Conservation (phyloP, 2,329 filamentous ascomycete species). For the Aspergillus pseudoglaucus region DNA sequence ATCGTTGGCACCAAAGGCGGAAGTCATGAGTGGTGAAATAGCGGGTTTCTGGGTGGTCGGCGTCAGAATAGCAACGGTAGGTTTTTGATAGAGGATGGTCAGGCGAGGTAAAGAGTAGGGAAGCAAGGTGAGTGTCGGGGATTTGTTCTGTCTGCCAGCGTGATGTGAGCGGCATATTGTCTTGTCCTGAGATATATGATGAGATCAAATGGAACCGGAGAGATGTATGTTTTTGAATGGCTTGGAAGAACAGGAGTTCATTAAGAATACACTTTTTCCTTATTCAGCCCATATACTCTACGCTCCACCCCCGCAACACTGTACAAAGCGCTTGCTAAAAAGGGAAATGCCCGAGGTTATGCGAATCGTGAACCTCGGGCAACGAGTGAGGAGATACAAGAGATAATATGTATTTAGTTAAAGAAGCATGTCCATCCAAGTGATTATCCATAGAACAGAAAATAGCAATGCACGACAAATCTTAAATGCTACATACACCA, state of each 20-base stretch:
- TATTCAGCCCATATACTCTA: neutral
- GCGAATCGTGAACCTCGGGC: neutral
- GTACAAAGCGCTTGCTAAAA: neutral
- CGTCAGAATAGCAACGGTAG: slow-evolving; percentile 53
- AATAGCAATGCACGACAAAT: slow-evolving; percentile 5
- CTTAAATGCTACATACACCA: slow-evolving; percentile 10
- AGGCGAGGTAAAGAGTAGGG: slow-evolving; percentile 47
- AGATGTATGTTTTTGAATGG: neutral
- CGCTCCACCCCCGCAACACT: neutral
- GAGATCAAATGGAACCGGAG: neutral
- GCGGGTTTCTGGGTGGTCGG: slow-evolving; percentile 59
- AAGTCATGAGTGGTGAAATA: slow-evolving; percentile 59
- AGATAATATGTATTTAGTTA: neutral
- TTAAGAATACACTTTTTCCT: neutral
- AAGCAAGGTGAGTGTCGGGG: slow-evolving; percentile 36
- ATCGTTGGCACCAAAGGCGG: slow-evolving; percentile 63
- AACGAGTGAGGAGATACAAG: neutral
- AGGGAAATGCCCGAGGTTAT: neutral
- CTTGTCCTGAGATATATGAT: neutral
- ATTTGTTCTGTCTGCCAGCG: slow-evolving; percentile 40
- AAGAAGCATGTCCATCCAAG: too few relatives aligned
- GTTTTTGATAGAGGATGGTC: slow-evolving; percentile 40
- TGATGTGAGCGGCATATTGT: slow-evolving; percentile 49
- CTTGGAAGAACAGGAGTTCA: neutral
- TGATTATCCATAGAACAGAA: slow-evolving; percentile 1